These are phyloP conservation scores for Chrysanthemum seticuspe DNA, from an alignment of 129 eudicot species.

Conservation along the genomic window DNA sequence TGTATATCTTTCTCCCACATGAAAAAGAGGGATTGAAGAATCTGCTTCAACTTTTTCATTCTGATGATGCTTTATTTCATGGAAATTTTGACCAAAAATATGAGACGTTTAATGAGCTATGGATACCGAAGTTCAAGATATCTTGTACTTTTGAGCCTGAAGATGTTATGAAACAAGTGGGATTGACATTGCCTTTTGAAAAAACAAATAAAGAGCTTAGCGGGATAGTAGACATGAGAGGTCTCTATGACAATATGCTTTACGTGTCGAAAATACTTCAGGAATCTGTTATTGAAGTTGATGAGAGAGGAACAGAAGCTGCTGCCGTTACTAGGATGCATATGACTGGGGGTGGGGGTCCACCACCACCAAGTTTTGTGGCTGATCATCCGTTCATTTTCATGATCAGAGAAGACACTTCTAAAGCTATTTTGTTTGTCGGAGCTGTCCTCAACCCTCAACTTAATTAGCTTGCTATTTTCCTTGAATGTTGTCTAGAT, in stretches of 20 bases:
- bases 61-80: background rate
- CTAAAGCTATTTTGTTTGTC: background rate
- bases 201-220: background rate
- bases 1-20: too few species aligned
- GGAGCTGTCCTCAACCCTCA: background rate
- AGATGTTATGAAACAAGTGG: background rate
- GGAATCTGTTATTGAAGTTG: background rate
- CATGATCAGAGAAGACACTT: slow-evolving; percentile 5
- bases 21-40: too few species aligned
- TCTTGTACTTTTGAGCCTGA: background rate
- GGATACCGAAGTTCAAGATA: background rate
- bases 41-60: background rate
- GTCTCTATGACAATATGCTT: background rate
- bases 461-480: too few species aligned
- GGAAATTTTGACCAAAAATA: background rate
- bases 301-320: background rate
- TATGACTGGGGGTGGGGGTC: background rate
- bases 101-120: background rate
- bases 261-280: background rate
- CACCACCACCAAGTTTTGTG: background rate
- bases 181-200: background rate
- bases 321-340: background rate
- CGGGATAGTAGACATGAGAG: background rate
- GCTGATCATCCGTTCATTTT: background rate
- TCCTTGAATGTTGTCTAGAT: too few species aligned